Percentiles rank a stretch among this genome's conserved stretches.
Conservation (phyloP, 306 rosid species). For the Datisca glomerata region DNA sequence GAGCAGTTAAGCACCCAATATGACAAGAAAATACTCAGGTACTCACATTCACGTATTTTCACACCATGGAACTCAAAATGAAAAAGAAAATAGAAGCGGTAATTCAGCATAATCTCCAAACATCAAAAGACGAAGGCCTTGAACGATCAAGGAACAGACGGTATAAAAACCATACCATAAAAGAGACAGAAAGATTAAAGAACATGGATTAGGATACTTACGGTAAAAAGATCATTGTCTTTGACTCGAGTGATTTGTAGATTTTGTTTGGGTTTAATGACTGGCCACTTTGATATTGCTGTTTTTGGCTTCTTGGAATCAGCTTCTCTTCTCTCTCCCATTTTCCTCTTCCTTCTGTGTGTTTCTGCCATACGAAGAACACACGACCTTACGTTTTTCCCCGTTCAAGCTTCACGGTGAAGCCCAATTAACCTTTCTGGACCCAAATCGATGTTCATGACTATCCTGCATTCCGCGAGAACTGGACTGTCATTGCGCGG, state of each 20-base stretch:
- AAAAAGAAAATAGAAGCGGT: too few relatives aligned
- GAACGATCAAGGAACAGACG: not conserved
- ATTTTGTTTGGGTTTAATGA: conserved; percentile 57
- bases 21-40: too few relatives aligned
- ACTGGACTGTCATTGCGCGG: too few relatives aligned
- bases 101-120: not conserved
- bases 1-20: too few relatives aligned
- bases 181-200: conserved; percentile 1
- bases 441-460: too few relatives aligned
- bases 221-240: conserved; percentile 70
- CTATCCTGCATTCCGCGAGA: too few relatives aligned
- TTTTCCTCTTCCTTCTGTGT: conserved; percentile 38
- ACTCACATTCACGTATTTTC: too few relatives aligned
- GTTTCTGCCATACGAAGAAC: conserved; percentile 23
- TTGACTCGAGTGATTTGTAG: conserved; percentile 42
- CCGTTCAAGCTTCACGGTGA: too few relatives aligned
- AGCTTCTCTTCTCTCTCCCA: conserved; percentile 41
- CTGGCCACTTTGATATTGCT: conserved; percentile 46
- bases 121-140: not conserved
- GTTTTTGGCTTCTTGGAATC: conserved; percentile 17
- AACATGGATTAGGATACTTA: conserved; percentile 15
- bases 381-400: too few relatives aligned
- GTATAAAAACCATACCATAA: not conserved
- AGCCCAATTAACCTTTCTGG: too few relatives aligned
- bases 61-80: too few relatives aligned